Evolutionary conservation across 176 grass and related monocot genomes (phyloP), one percentile per base, ranked within the genome.

Genomic region (Hordeum vulgare): DNA sequence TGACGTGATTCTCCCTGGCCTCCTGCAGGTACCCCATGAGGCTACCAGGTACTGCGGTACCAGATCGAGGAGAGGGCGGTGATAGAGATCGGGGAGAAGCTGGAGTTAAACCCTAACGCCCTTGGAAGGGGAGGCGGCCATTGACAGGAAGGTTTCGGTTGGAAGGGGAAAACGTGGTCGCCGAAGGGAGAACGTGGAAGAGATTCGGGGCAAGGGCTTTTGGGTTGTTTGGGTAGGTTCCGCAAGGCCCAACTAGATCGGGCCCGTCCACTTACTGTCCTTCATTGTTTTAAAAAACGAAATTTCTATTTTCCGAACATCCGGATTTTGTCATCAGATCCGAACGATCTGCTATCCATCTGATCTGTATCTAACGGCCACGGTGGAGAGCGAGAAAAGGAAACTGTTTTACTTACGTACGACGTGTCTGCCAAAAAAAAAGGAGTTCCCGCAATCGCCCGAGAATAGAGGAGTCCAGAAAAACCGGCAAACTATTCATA

Each of bases 1-100:
- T 99, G 70, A 96, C 96, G 89, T 96, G 96, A 83, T 96, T 99
- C 80, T 96, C 85, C 76, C 96, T 90, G 14, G 96, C 96, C 78
- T 99, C 91, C 87, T 96, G 17, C 36, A 99, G 83, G 91, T 92
- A 99, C 8, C 96, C 96, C 96, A 96, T 99, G 17, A 15, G 14
- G 49, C 21, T 18, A 28, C 31, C 54, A 23, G 53, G 23, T 34
- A 18, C 12, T 73, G 18, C 15, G 1, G 25, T 56, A 1, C 49
- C 21, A 6, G 40, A 73, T 45, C n/a, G 69, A 20, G 62, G 42
- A 49, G 63, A 71, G 77, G 42, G 67, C 69, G 29, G 27, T 28
- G 26, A 26, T 61, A 36, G 21, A 27, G 86, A 85, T 67, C 58
- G 39, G 57, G 42, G 57, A 59, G 71, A 33, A 33, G 71, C 11